Base-by-base conservation (phyloP, 495 filamentous ascomycete species). In the Penicillium egyptiacum region DNA sequence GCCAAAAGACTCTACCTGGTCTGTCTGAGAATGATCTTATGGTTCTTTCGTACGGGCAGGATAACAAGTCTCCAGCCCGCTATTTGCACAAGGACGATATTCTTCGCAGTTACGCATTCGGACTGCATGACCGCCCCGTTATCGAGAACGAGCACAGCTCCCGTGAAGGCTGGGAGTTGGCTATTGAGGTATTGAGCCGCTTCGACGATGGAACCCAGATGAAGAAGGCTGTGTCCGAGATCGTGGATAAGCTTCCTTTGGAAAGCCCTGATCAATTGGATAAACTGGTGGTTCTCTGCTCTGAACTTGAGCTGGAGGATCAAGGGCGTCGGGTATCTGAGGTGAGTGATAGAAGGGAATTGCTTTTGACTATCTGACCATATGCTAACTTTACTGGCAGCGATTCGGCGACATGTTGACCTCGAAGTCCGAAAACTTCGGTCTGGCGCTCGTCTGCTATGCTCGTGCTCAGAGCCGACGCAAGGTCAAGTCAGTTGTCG, bases 141-240 rank as follows among this genome's bases (percentile, higher is more conserved):
- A 62, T 80, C 39, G 62, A 74, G 46, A 66, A 72, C 51, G 64
- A 71, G 51, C 71, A 74, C 50, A 66, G 72, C 10, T 53, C 62
- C 42, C 74, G 82, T 14, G 86, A 89, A 52, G 92, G 92, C 11
- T 97, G 92, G 92, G 88, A 97, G 70, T 70, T 96, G 55, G 86
- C 90, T 1, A 81, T 96, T 52, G 82, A 89, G 43, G 79, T 94
- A 14, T 73, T 95, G 30, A 85, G 84, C 37, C 82, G 92, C 26
- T 72, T 97, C 57, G 84, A 91, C 48, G 85, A 92, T 55, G 67
- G 73, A 2, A 67, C 79, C 44, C 72, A 80, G 53, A 88, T 86
- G 31, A 83, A 87, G 62, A 83, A 86, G 58, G 83, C 82, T 59
- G 85, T 96, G 9, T 72, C 80, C 37, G 78, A 85, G 19, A 70